Evolutionary conservation across 1,284 basidiomycete species (phyloP), one percentile per base, ranked within the genome.

Genomic region (Chalciporus sp.): DNA sequence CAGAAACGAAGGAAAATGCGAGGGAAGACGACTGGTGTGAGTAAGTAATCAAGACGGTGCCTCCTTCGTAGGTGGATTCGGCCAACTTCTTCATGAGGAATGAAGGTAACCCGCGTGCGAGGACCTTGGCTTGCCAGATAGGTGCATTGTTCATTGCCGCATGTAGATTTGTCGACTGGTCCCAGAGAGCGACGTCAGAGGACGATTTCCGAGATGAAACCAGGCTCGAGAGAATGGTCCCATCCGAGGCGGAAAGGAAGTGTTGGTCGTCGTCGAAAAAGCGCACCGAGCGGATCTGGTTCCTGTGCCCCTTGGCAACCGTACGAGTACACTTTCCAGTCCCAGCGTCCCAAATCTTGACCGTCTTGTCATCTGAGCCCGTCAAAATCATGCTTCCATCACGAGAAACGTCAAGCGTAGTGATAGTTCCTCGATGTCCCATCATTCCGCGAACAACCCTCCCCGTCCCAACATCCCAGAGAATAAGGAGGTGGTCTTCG

Each of bases 281-380:
- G 20, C 29, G 45, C 26, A 63, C 55, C 10, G 58, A 58, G n/a
- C 41, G 41, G 17, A 62, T 40, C 4, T 10, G 10, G 4, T 33
- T 33, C 33, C 47, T 45, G 27, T 56, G 56, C n/a, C 49, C 57
- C 43, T 41, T 52, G 11, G 57, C 47, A 14, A 43, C 26, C n/a
- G 58, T 58, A 1, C 43, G 52, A n/a, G 52, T 51, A 40, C 57
- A 59, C 2, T 16, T 44, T 31, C 62, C 58, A 9, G 57, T 59
- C 10, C 9, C 28, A 16, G 44, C 19, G 19, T 61, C 52, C 62
- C 62, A 64, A 11, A 64, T 11, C 28, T 55, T 60, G 41, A 58
- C 48, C 1, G 55, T 47, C 20, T 59, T 55, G 42, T 63, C 61
- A 20, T 46, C 9, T 5, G 57, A 58, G 20, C 58, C 53, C 1